These are phyloP conservation scores for Lactarius evosmus DNA, from an alignment of 768 basidiomycete species.

Conservation along the genomic window DNA sequence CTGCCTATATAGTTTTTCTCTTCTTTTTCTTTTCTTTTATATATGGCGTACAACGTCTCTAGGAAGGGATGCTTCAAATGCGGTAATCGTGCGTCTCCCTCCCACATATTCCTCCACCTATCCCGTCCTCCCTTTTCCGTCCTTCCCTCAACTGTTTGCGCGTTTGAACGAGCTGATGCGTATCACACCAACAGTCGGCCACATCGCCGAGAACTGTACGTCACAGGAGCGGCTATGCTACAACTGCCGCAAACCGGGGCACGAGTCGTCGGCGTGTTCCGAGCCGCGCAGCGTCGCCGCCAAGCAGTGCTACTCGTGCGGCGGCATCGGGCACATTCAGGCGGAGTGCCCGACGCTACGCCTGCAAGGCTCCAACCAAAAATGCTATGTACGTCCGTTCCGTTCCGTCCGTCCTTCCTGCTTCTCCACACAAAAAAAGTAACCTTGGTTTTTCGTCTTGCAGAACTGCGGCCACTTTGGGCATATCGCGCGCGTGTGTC, in stretches of 20 bases:
- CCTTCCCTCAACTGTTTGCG: slow-evolving; percentile 9
- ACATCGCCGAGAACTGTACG: slow-evolving; percentile 89
- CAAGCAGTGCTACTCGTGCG: slow-evolving; percentile 92
- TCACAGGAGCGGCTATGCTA: slow-evolving; percentile 89
- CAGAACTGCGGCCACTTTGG: slow-evolving; percentile 81
- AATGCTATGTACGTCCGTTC: slow-evolving; percentile 76
- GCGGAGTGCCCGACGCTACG: slow-evolving; percentile 83
- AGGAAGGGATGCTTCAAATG: slow-evolving; percentile 94
- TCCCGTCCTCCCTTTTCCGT: neutral
- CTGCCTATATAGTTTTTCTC: slow-evolving; percentile 27
- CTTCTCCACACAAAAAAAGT: too few species aligned
- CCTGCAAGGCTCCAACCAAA: slow-evolving; percentile 64
- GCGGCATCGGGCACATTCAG: slow-evolving; percentile 87
- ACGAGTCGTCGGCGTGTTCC: slow-evolving; percentile 86
- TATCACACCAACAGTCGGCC: slow-evolving; percentile 62
- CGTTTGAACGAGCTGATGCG: slow-evolving; percentile 27
- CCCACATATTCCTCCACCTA: neutral
- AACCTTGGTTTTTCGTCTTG: slow-evolving; percentile 9
- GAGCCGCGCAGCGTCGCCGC: slow-evolving; percentile 76
- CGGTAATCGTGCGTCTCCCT: slow-evolving; percentile 69
- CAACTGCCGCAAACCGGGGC: slow-evolving; percentile 93
- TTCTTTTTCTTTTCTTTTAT: slow-evolving; percentile 31
- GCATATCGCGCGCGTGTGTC: slow-evolving; percentile 77
- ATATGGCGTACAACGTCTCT: slow-evolving; percentile 79
- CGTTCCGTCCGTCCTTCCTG: too few species aligned